Percentiles rank a stretch among this genome's conserved stretches.
phyloP scores from a whole-genome alignment of 2,329 filamentous ascomycete species.

The Aspergillus thermomutatus region DNA sequence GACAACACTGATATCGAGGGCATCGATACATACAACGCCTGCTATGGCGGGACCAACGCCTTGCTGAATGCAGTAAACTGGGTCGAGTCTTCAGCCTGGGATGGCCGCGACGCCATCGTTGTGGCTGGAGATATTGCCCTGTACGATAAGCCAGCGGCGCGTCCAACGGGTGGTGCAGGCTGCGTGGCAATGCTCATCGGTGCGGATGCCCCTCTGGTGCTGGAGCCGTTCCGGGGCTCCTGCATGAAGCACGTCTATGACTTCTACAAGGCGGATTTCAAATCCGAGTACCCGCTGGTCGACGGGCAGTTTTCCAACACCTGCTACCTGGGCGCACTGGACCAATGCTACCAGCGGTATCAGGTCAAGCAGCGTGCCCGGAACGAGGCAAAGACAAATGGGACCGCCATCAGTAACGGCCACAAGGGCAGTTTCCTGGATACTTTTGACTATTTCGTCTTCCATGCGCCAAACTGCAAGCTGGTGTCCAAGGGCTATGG shows the following conservation, averaged over 20 bases:
- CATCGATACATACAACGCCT: constrained; percentile 78
- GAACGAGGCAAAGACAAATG: constrained; percentile 11
- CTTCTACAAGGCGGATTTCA: constrained; percentile 86
- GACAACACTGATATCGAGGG: constrained; percentile 83
- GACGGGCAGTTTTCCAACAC: constrained; percentile 78
- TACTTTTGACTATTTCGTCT: constrained; percentile 78
- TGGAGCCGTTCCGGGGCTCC: constrained; percentile 73
- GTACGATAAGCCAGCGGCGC: constrained; percentile 78
- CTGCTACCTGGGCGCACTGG: constrained; percentile 78
- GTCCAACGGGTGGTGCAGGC: constrained; percentile 76
- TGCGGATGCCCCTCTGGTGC: constrained; percentile 70
- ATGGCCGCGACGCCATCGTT: constrained; percentile 76
- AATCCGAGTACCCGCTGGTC: constrained; percentile 82
- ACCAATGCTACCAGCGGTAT: constrained; percentile 78
- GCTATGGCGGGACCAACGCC: constrained; percentile 83
- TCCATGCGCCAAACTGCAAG: constrained; percentile 86
- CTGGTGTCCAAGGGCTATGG: constrained; percentile 83
- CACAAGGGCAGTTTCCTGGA: constrained; percentile 61
- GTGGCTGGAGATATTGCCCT: constrained; percentile 80
- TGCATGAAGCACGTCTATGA: constrained; percentile 85
- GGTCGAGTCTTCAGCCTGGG: constrained; percentile 84
- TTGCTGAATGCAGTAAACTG: constrained; percentile 81
- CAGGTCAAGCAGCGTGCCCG: constrained; percentile 63
- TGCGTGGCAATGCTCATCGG: constrained; percentile 76
- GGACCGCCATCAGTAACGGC: constrained; percentile 10